Evolutionary conservation across 2,329 filamentous ascomycete genomes (phyloP).

Genomic region (Botrytis galanthina): DNA sequence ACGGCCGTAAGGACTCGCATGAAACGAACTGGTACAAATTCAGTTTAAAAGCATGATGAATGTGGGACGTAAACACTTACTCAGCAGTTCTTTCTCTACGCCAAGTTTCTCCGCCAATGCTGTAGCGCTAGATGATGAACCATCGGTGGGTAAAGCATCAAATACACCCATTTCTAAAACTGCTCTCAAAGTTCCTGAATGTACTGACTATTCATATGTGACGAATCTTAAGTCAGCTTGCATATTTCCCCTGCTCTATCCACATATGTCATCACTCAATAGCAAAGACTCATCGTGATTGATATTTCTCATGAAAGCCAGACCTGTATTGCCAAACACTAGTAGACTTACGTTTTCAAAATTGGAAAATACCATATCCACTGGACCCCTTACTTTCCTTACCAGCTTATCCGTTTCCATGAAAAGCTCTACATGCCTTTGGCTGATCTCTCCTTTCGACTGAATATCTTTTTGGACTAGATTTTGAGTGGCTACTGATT

Average conservation of each 20-base stretch:
- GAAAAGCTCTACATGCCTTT: conserved; percentile 16
- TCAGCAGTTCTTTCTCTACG: conserved; percentile 31
- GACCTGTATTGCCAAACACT: neutral
- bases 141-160: conserved; percentile 29
- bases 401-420: conserved; percentile 10
- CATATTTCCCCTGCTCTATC: neutral
- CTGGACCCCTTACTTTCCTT: conserved; percentile 9
- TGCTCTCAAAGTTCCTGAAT: conserved; percentile 24
- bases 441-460: neutral
- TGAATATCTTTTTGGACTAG: neutral
- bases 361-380: conserved; percentile 18
- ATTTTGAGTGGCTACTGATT: conserved; percentile 1
- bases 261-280: neutral
- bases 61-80: conserved; percentile 21
- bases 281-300: neutral
- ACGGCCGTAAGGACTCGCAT: conserved; percentile 28
- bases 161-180: conserved; percentile 33
- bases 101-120: conserved; percentile 27
- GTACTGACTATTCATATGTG: conserved; percentile 16
- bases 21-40: conserved; percentile 27
- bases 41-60: neutral
- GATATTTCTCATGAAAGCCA: neutral
- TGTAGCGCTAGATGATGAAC: conserved; percentile 24
- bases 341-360: conserved; percentile 16
- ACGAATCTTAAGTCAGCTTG: conserved; percentile 4